These are phyloP conservation scores for Amniculicola lignicola DNA, from an alignment of 495 filamentous ascomycete genomes.

Conservation along the genomic window DNA sequence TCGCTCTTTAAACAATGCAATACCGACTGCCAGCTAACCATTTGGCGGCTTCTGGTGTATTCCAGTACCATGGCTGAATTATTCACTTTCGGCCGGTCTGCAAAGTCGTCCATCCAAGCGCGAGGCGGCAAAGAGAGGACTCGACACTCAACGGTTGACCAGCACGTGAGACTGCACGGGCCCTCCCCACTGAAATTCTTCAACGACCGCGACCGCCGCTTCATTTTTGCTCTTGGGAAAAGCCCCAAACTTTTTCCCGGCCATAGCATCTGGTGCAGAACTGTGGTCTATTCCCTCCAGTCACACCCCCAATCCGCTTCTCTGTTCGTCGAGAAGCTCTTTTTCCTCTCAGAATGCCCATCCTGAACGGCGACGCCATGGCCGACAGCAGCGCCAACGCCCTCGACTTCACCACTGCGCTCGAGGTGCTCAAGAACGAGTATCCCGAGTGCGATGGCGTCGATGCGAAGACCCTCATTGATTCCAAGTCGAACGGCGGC, in stretches of 20 bases:
- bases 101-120: no score
- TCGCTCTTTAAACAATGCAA: no score
- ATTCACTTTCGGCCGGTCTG: no score
- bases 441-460: slow-evolving; percentile 80
- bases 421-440: slow-evolving; percentile 70
- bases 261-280: slow-evolving; percentile 40
- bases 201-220: slow-evolving; percentile 30
- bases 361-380: slow-evolving; percentile 60
- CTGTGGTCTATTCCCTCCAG: slow-evolving; percentile 32
- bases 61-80: no score
- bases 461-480: slow-evolving; percentile 73
- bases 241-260: slow-evolving; percentile 52
- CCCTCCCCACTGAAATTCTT: slow-evolving; percentile 19
- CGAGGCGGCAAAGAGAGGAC: no score
- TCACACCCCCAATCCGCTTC: slow-evolving; percentile 5
- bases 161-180: no score
- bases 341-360: slow-evolving; percentile 54
- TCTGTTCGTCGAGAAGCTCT: slow-evolving; percentile 23
- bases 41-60: no score
- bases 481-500: slow-evolving; percentile 83
- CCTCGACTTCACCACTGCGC: slow-evolving; percentile 61
- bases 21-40: no score
- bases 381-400: slow-evolving; percentile 40
- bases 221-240: slow-evolving; percentile 57
- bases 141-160: no score